Evolutionary conservation across 2,329 filamentous ascomycete species (phyloP).

Genomic region (Xylaria sp.): DNA sequence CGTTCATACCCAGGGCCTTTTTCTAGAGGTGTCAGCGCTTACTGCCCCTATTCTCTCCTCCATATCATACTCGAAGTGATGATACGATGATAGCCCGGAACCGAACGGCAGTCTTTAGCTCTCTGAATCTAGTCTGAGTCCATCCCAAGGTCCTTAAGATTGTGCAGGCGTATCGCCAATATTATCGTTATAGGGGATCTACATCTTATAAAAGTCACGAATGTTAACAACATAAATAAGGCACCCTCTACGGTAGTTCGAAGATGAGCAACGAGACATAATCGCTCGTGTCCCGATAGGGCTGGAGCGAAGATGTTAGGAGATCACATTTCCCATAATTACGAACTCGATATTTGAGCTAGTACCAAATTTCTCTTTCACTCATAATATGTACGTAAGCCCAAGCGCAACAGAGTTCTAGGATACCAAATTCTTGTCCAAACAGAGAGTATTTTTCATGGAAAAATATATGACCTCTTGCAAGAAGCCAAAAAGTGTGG

Average conservation of each 20-base stretch:
- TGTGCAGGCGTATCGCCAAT: not conserved
- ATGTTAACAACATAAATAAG: not conserved
- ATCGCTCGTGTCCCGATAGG: not conserved
- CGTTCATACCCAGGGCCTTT: not conserved
- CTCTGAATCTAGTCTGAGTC: not conserved
- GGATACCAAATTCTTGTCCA: too few species aligned
- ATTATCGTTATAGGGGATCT: not conserved
- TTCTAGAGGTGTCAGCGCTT: too few species aligned
- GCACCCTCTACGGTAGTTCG: not conserved
- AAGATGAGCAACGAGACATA: not conserved
- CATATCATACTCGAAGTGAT: not conserved
- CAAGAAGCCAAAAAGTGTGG: too few species aligned
- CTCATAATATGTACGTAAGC: not conserved
- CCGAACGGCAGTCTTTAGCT: not conserved
- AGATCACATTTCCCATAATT: not conserved
- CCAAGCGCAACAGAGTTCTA: not conserved
- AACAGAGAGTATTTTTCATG: too few species aligned
- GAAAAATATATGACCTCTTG: too few species aligned
- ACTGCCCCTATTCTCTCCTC: too few species aligned
- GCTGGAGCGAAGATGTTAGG: not conserved
- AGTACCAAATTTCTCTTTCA: not conserved
- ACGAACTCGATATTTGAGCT: not conserved
- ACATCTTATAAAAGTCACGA: not conserved
- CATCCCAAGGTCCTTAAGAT: not conserved
- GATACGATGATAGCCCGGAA: not conserved